phyloP scores from a whole-genome alignment of 352 stramenopile genomes.

The Phytophthora sp. region DNA sequence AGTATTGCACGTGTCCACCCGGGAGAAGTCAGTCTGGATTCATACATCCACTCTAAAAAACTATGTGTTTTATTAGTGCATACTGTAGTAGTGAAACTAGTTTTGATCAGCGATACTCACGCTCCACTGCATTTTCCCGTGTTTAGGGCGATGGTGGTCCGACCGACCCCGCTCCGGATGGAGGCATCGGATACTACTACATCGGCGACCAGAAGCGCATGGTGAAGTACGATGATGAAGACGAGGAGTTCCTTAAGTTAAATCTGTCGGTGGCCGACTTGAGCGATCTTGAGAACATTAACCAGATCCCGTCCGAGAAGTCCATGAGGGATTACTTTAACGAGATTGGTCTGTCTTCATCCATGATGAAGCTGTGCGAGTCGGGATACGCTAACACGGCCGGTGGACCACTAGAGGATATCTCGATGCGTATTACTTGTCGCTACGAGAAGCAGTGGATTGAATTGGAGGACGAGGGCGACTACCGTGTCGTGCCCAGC shows the following conservation, averaged over 20 bases:
- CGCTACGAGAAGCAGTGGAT: slow-evolving; percentile 87
- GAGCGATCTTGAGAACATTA: slow-evolving; percentile 67
- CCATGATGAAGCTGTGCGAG: slow-evolving; percentile 86
- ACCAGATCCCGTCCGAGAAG: slow-evolving; percentile 58
- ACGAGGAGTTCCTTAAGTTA: slow-evolving; percentile 78
- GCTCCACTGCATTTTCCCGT: slow-evolving; percentile 19
- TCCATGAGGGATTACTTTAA: slow-evolving; percentile 87
- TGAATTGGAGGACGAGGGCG: slow-evolving; percentile 80
- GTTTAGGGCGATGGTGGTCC: slow-evolving; percentile 77
- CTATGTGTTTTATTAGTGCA: too few species aligned
- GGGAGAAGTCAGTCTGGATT: slow-evolving; percentile 87
- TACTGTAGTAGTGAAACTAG: too few species aligned
- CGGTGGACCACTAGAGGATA: slow-evolving; percentile 67
- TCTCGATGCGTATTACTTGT: slow-evolving; percentile 81
- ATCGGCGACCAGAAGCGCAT: slow-evolving; percentile 87
- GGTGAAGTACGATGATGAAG: slow-evolving; percentile 71
- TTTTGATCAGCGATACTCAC: slow-evolving; percentile 25
- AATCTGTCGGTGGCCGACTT: slow-evolving; percentile 66
- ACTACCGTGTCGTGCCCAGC: slow-evolving; percentile 75
- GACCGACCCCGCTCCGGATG: slow-evolving; percentile 71
- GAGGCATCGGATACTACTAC: slow-evolving; percentile 87
- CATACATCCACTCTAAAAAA: slow-evolving; percentile 80
- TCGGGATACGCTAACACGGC: slow-evolving; percentile 84
- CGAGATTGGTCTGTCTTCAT: slow-evolving; percentile 58
- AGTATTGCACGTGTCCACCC: slow-evolving; percentile 66